Conservation (phyloP, 768 basidiomycete genomes). For the Grammothele lineata region DNA sequence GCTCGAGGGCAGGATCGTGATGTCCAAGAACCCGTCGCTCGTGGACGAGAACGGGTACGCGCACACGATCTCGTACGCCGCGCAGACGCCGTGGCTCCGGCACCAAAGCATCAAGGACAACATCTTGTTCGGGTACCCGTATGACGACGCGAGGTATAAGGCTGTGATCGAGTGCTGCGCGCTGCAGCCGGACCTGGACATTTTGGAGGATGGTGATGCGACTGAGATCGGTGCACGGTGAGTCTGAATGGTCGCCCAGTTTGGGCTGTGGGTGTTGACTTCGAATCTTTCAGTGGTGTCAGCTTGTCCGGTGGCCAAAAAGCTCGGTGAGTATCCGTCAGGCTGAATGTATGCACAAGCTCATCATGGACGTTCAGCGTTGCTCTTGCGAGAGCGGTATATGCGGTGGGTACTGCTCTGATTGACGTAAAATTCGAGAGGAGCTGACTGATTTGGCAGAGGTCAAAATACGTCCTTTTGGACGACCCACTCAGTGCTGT, state of each 20-base stretch:
- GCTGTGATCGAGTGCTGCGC: slow-evolving; percentile 84
- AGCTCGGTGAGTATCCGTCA: slow-evolving; percentile 43
- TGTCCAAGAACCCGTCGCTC: slow-evolving; percentile 59
- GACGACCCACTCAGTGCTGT: slow-evolving; percentile 84
- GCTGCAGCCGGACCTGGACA: slow-evolving; percentile 70
- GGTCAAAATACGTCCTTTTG: slow-evolving; percentile 48
- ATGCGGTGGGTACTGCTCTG: too few relatives aligned
- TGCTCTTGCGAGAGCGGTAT: slow-evolving; percentile 79
- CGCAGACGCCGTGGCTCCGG: slow-evolving; percentile 45
- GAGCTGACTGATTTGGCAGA: too few relatives aligned
- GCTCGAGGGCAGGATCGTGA: slow-evolving; percentile 50
- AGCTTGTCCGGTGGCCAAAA: slow-evolving; percentile 82
- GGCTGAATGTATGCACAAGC: too few relatives aligned
- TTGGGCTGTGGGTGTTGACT: too few relatives aligned
- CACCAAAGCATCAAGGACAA: slow-evolving; percentile 53
- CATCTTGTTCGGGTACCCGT: slow-evolving; percentile 53
- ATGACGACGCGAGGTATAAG: slow-evolving; percentile 68
- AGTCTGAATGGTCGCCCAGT: too few relatives aligned
- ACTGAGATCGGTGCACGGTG: slow-evolving; percentile 79
- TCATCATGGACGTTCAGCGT: slow-evolving; percentile 40
- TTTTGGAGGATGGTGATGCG: slow-evolving; percentile 81
- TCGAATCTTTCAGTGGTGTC: slow-evolving; percentile 46
- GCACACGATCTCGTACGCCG: slow-evolving; percentile 45
- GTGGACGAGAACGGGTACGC: slow-evolving; percentile 59
- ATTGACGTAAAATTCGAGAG: too few relatives aligned